These are phyloP conservation scores for Aspergillus taichungensis DNA, from an alignment of 495 filamentous ascomycete genomes.

Conservation along the genomic window DNA sequence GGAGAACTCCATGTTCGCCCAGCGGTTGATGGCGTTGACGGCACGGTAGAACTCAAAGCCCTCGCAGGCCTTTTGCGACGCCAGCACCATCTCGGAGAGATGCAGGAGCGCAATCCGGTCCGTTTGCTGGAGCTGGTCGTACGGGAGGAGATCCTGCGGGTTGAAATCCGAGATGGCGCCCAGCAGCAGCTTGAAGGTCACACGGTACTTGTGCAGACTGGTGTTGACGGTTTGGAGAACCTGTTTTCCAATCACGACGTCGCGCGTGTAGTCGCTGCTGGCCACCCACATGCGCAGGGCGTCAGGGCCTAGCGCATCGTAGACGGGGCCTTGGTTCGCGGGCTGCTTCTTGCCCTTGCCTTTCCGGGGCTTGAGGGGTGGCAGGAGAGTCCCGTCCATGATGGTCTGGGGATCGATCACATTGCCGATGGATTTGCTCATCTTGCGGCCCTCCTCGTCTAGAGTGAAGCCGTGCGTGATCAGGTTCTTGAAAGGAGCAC, in stretches of 20 bases:
- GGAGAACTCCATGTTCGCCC: slow-evolving; percentile 74
- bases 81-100: slow-evolving; percentile 49
- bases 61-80: slow-evolving; percentile 53
- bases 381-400: slow-evolving; percentile 66
- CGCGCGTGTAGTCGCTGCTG: slow-evolving; percentile 80
- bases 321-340: slow-evolving; percentile 36
- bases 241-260: slow-evolving; percentile 68
- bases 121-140: slow-evolving; percentile 38
- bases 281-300: slow-evolving; percentile 90
- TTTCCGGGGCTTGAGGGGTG: slow-evolving; percentile 47
- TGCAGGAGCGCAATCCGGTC: slow-evolving; percentile 75
- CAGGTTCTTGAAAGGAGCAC: slow-evolving; percentile 69
- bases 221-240: slow-evolving; percentile 67
- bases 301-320: slow-evolving; percentile 64
- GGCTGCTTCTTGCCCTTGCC: slow-evolving; percentile 43
- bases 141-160: slow-evolving; percentile 24
- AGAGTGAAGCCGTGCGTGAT: slow-evolving; percentile 95
- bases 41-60: slow-evolving; percentile 79
- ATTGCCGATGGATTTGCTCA: slow-evolving; percentile 98
- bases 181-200: slow-evolving; percentile 78
- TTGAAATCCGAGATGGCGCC: slow-evolving; percentile 64
- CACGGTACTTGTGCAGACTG: slow-evolving; percentile 73
- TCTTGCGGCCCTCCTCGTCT: slow-evolving; percentile 82
- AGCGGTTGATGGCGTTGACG: slow-evolving; percentile 60
- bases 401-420: slow-evolving; percentile 72